phyloP scores from a whole-genome alignment of 2,329 filamentous ascomycete species.

The Pseudogymnoascus sp. region DNA sequence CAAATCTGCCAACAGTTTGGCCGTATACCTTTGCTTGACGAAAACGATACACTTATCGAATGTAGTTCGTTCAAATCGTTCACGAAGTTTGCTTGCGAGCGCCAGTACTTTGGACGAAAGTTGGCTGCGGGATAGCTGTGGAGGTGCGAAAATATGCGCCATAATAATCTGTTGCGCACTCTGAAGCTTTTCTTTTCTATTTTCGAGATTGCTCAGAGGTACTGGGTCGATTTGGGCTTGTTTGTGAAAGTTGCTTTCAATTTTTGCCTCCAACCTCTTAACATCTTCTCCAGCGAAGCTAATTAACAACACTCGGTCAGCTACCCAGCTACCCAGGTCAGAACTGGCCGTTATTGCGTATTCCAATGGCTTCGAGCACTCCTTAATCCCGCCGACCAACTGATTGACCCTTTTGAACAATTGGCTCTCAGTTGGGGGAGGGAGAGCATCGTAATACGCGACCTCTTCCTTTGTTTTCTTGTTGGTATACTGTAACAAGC shows the following conservation, averaged over 20 bases:
- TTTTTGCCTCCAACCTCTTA: constrained; percentile 49
- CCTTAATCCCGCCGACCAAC: not conserved
- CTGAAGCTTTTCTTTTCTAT: constrained; percentile 46
- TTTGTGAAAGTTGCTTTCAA: constrained; percentile 34
- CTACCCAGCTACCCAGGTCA: constrained; percentile 73
- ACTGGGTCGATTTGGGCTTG: constrained; percentile 12
- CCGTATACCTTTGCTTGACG: constrained; percentile 69
- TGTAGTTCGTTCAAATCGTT: constrained; percentile 50
- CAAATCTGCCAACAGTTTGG: constrained; percentile 60
- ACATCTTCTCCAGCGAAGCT: constrained; percentile 55
- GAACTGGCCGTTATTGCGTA: constrained; percentile 52
- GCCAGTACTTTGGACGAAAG: constrained; percentile 66
- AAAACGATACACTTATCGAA: constrained; percentile 77
- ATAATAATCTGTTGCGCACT: constrained; percentile 49
- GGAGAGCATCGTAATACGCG: constrained; percentile 42
- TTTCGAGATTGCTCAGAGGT: constrained; percentile 37
- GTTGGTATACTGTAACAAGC: constrained; percentile 48
- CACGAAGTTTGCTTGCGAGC: constrained; percentile 50
- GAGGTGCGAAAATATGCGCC: constrained; percentile 37
- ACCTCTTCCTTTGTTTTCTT: constrained; percentile 51
- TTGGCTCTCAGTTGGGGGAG: constrained; percentile 48
- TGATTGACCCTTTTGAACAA: constrained; percentile 42
- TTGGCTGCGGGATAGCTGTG: constrained; percentile 22
- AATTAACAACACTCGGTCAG: constrained; percentile 72
- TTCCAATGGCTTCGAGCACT: constrained; percentile 31